Evolutionary conservation across 768 basidiomycete species (phyloP), one percentile per base, ranked within the genome.

Genomic region (Cytidiella melzeri): DNA sequence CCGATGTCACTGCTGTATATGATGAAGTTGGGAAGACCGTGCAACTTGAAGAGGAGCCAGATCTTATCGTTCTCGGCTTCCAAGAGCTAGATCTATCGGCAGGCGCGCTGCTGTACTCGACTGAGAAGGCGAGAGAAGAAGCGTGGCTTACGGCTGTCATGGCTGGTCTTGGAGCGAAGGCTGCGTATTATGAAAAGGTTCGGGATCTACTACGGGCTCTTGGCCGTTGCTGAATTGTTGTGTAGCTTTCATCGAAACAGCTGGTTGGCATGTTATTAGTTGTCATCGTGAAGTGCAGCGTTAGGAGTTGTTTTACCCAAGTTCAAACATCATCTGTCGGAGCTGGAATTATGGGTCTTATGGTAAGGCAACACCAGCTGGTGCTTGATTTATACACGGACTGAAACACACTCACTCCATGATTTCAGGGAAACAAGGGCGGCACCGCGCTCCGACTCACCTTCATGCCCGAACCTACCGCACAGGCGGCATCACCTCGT

Each of bases 231-330:
- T n/a, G n/a, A n/a, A n/a, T n/a, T n/a, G n/a, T n/a, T n/a, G n/a
- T 38, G 36, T 49, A 91, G 87, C 70, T 92, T 26, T 70, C 68
- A 12, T 87, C 85, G 3, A 85, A 76, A 56, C 90, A 90, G 61
- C 82, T 92, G 18, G 88, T 92, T 30, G 90, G 90, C 28, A 87
- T 90, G 73, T 69, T 92, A n/a, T 65, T 92, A 18, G 59, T 92
- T 10, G 64, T 87, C 24, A 67, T 92, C 37, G 81, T 78, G 6
- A 84, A 79, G 63, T 83, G 75, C 48, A 53, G 61, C 0, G 55
- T 86, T 37, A 65, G 64, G 5, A 26, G 58, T 3, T 76, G 74
- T 53, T 84, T 92, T 53, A 66, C 69, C 23, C 73, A 81, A 36
- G 64, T 87, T 27, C 69, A 64, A 49, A 73, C 72, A 5, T 64